Conservation (phyloP, 768 basidiomycete species). For the Lactifluus piperatus region DNA sequence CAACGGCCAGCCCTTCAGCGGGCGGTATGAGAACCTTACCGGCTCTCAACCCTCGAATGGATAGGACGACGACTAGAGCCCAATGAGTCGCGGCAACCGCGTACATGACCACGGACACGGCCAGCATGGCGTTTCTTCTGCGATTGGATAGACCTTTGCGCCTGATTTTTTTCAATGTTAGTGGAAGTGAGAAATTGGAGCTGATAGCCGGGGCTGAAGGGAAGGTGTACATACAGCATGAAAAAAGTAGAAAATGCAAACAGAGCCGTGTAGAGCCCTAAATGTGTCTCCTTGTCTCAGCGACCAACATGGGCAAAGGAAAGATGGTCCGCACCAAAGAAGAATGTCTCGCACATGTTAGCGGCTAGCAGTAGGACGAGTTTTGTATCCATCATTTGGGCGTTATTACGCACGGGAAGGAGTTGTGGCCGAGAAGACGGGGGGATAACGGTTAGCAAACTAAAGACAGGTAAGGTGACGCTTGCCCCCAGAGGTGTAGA, state of each 20-base stretch:
- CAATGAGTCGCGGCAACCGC: background rate
- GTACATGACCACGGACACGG: conserved; percentile 1
- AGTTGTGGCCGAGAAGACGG: background rate
- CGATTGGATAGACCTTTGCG: background rate
- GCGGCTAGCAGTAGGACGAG: background rate
- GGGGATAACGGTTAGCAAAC: background rate
- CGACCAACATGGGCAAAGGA: background rate
- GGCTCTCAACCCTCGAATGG: background rate
- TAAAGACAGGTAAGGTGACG: too few species aligned
- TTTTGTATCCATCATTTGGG: background rate
- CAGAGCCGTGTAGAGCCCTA: background rate
- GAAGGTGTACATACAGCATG: background rate
- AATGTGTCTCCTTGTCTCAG: background rate
- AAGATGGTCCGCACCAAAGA: background rate
- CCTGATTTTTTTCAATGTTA: background rate
- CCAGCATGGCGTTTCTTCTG: background rate
- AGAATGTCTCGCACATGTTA: background rate
- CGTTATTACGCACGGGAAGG: background rate
- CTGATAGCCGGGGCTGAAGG: background rate
- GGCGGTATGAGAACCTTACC: background rate
- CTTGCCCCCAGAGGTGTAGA: background rate
- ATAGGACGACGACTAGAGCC: background rate
- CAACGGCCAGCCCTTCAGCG: background rate
- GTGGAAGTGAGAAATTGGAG: background rate
- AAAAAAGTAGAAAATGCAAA: background rate